Evolutionary conservation across 768 basidiomycete species (phyloP).

Genomic region (Lentinus brumalis): DNA sequence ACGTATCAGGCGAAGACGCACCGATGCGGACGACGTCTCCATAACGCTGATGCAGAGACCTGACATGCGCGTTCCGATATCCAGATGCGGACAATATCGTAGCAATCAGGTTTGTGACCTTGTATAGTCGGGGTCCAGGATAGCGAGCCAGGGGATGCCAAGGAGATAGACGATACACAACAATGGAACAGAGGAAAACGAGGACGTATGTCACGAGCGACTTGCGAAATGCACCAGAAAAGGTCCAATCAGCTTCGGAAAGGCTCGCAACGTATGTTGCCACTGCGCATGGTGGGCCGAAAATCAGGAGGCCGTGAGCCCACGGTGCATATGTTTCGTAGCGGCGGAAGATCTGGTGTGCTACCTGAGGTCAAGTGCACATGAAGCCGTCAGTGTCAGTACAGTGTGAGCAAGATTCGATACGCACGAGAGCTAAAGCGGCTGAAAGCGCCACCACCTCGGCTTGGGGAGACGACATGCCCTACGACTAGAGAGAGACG

Average conservation of each 20-base stretch:
- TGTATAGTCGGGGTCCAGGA: conserved; percentile 22
- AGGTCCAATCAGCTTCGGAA: too few species aligned
- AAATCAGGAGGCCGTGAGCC: background rate
- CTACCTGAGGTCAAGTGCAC: too few species aligned
- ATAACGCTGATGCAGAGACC: conserved; percentile 38
- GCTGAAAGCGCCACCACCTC: too few species aligned
- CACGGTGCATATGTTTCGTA: background rate
- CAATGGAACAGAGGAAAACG: conserved; percentile 13
- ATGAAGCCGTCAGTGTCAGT: too few species aligned
- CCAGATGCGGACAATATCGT: conserved; percentile 11
- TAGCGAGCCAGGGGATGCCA: conserved; percentile 27
- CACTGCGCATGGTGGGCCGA: background rate
- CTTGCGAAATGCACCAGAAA: background rate
- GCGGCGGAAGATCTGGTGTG: background rate
- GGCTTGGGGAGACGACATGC: too few species aligned
- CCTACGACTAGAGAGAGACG: too few species aligned
- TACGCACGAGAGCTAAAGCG: too few species aligned
- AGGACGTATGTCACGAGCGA: background rate
- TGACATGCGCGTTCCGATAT: conserved; percentile 5
- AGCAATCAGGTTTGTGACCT: conserved; percentile 18
- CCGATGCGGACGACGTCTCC: conserved; percentile 27
- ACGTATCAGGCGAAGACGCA: background rate
- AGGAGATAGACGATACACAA: conserved; percentile 26
- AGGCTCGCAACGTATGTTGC: background rate
- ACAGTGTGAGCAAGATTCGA: too few species aligned